Conservation (phyloP, 345 rosid genomes). For the Anacardium occidentale region DNA sequence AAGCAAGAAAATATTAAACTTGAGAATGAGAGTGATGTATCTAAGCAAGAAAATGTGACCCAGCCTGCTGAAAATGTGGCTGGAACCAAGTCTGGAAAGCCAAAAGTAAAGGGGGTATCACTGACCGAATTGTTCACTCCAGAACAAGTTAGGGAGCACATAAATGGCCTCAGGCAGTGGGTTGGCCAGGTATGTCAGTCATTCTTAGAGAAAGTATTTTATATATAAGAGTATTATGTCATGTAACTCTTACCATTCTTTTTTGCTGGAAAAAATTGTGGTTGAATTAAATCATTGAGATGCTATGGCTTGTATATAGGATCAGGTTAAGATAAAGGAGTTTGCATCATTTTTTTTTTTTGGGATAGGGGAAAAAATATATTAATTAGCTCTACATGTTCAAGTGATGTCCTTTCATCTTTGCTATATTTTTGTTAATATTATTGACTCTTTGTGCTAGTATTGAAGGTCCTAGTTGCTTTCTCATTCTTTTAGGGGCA, state of each 20-base stretch:
- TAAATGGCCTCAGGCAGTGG: conserved; percentile 91
- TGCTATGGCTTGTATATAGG: neutral
- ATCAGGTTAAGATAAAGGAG: neutral
- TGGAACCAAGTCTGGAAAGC: conserved; percentile 80
- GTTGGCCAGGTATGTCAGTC: conserved; percentile 84
- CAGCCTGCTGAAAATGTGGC: conserved; percentile 48
- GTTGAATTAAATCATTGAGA: neutral
- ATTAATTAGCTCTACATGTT: neutral
- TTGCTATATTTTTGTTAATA: neutral
- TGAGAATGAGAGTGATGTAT: conserved; percentile 52
- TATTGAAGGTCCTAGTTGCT: neutral
- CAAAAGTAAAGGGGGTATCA: conserved; percentile 94
- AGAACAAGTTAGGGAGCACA: conserved; percentile 93
- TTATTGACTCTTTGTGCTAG: neutral
- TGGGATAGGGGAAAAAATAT: neutral
- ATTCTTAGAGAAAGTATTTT: too few species aligned
- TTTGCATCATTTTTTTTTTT: too few species aligned
- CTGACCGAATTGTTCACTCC: conserved; percentile 95
- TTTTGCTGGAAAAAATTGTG: too few species aligned
- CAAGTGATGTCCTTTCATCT: too few species aligned
- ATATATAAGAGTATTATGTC: too few species aligned
- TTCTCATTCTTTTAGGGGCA: neutral
- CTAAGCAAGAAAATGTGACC: conserved; percentile 53
- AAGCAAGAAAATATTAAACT: conserved; percentile 50
- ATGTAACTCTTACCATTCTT: too few species aligned